Evolutionary conservation across 768 basidiomycete species (phyloP).

Genomic region (Candolleomyces aberdarensis): DNA sequence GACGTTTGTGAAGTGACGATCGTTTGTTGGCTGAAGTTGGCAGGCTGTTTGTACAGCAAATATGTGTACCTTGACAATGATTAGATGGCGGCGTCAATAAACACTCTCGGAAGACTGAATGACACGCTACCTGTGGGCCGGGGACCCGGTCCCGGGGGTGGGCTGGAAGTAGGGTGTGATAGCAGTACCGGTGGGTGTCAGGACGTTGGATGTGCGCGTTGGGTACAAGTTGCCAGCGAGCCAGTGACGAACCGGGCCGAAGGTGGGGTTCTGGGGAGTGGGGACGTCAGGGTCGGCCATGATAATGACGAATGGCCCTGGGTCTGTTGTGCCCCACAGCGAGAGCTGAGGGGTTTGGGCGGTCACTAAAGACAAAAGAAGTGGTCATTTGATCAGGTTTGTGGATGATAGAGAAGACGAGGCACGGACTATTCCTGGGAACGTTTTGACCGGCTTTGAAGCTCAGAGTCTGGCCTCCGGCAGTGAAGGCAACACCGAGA

Average conservation of each 20-base stretch:
- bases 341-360: background rate
- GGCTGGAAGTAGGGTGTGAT: conserved; percentile 38
- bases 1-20: conserved; percentile 34
- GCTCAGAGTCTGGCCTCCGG: background rate
- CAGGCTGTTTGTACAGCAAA: conserved; percentile 43
- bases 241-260: conserved; percentile 46
- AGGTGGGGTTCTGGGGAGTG: conserved; percentile 35
- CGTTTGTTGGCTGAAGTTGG: conserved; percentile 37
- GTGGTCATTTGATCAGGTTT: background rate
- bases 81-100: background rate
- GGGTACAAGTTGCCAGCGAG: conserved; percentile 39
- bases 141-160: conserved; percentile 38
- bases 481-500: background rate
- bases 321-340: conserved; percentile 15
- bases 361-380: background rate
- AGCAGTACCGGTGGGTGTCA: conserved; percentile 40
- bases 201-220: conserved; percentile 6
- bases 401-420: background rate
- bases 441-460: background rate
- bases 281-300: conserved; percentile 48
- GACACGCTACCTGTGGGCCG: conserved; percentile 37
- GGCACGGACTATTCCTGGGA: background rate
- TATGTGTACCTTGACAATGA: conserved; percentile 39
- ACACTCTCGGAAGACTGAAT: background rate
- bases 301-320: conserved; percentile 46